These are phyloP conservation scores for Pythium insidiosum DNA, from an alignment of 352 stramenopile species.

Conservation along the genomic window DNA sequence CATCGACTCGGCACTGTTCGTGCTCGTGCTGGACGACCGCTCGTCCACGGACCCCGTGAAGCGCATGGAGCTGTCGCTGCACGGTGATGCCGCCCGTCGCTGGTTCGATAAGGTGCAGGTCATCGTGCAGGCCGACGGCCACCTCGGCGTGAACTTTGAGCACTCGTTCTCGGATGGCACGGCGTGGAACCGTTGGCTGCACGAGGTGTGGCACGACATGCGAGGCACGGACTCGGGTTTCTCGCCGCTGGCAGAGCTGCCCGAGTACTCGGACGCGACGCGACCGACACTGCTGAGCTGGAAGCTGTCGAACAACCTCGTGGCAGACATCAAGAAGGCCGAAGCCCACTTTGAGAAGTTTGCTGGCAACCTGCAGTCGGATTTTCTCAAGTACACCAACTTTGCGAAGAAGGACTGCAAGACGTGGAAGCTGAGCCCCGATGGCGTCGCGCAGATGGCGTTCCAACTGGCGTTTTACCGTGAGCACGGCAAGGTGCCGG, in stretches of 20 bases:
- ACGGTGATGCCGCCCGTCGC: slow-evolving; percentile 71
- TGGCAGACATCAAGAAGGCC: slow-evolving; percentile 68
- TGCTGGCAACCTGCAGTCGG: slow-evolving; percentile 55
- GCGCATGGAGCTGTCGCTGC: slow-evolving; percentile 76
- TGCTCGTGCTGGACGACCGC: slow-evolving; percentile 82
- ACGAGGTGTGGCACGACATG: slow-evolving; percentile 90
- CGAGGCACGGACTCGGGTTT: slow-evolving; percentile 70
- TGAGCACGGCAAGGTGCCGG: slow-evolving; percentile 61
- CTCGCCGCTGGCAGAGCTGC: slow-evolving; percentile 47
- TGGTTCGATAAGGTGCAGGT: slow-evolving; percentile 94
- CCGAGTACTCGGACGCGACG: slow-evolving; percentile 30
- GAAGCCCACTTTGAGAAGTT: slow-evolving; percentile 61
- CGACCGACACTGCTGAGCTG: slow-evolving; percentile 53
- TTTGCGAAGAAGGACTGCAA: slow-evolving; percentile 91
- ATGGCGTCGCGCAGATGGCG: slow-evolving; percentile 89
- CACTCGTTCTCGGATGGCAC: slow-evolving; percentile 92
- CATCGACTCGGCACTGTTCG: slow-evolving; percentile 88
- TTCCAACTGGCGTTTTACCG: slow-evolving; percentile 87
- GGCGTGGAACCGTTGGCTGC: slow-evolving; percentile 89
- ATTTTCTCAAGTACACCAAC: slow-evolving; percentile 79
- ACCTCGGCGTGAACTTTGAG: slow-evolving; percentile 91
- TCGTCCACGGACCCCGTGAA: slow-evolving; percentile 55
- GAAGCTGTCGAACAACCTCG: slow-evolving; percentile 71
- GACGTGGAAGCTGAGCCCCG: slow-evolving; percentile 85
- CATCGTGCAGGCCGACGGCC: slow-evolving; percentile 75